Evolutionary conservation across 2,329 filamentous ascomycete species (phyloP).

Genomic region (Cryphonectria carpinicola): DNA sequence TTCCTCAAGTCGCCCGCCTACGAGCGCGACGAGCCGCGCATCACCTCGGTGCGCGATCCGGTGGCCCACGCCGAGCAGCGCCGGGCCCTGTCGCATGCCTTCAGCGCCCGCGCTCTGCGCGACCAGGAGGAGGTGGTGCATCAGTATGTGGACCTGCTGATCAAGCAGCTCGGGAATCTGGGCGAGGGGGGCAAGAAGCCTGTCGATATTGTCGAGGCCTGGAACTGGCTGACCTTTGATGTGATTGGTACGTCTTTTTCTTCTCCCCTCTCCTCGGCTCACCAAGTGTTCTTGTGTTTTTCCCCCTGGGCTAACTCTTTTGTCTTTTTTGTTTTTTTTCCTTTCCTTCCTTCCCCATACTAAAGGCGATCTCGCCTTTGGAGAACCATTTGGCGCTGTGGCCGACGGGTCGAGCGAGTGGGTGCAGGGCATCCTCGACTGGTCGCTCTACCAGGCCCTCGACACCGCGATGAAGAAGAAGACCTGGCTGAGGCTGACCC

Average conservation of each 20-base stretch:
- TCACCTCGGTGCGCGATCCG: conserved; percentile 36
- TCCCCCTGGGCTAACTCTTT: not conserved
- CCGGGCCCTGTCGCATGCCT: conserved; percentile 35
- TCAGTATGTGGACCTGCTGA: conserved; percentile 37
- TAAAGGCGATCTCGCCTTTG: conserved; percentile 33
- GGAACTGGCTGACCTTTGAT: conserved; percentile 38
- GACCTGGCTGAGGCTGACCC: not conserved
- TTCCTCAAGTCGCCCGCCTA: conserved; percentile 39
- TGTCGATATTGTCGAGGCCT: conserved; percentile 33
- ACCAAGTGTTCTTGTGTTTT: not conserved
- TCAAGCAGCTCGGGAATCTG: conserved; percentile 33
- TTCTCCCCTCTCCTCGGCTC: too few species aligned
- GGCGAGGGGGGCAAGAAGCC: conserved; percentile 14
- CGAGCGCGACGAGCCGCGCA: conserved; percentile 33
- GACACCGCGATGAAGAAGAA: not conserved
- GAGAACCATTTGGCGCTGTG: conserved; percentile 29
- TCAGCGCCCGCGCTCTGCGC: conserved; percentile 35
- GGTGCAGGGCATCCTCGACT: conserved; percentile 19
- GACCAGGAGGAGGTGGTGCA: conserved; percentile 39
- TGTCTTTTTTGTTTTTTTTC: too few species aligned
- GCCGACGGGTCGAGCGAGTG: conserved; percentile 23
- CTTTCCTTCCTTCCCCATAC: conserved; percentile 19
- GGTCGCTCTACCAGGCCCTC: not conserved
- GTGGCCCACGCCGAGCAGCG: conserved; percentile 35
- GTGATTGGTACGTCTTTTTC: conserved; percentile 34